Evolutionary conservation across 169 alveolate species (phyloP).

Genomic region (Plasmodium cynomolgi): DNA sequence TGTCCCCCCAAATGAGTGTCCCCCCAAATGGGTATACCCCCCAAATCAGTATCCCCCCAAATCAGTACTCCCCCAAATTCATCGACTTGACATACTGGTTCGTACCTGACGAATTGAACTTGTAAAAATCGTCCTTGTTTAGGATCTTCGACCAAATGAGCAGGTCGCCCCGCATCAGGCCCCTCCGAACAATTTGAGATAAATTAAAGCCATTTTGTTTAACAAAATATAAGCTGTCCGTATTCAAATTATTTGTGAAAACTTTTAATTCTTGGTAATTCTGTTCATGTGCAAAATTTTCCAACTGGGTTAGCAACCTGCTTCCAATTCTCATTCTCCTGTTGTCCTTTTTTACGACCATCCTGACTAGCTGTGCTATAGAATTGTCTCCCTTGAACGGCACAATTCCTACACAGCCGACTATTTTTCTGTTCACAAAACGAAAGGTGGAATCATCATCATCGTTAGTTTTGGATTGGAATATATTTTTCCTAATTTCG

Average conservation of each 20-base stretch:
- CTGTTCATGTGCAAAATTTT: constrained; percentile 86
- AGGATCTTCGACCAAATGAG: constrained; percentile 88
- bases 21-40: neutral
- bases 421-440: constrained; percentile 75
- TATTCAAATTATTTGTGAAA: constrained; percentile 89
- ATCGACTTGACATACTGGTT: constrained; percentile 10
- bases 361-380: constrained; percentile 89
- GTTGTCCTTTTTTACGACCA: constrained; percentile 88
- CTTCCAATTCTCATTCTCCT: constrained; percentile 92
- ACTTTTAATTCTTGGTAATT: constrained; percentile 90
- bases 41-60: neutral
- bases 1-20: neutral
- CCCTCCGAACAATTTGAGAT: constrained; percentile 89
- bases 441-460: constrained; percentile 48
- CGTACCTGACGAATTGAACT: constrained; percentile 72
- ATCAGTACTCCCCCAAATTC: constrained; percentile 53
- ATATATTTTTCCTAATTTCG: constrained; percentile 38
- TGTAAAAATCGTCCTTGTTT: constrained; percentile 78
- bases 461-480: constrained; percentile 6
- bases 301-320: constrained; percentile 88
- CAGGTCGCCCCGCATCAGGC: constrained; percentile 91
- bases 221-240: constrained; percentile 88
- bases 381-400: constrained; percentile 86
- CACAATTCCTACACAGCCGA: constrained; percentile 90
- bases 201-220: constrained; percentile 89